phyloP scores from a whole-genome alignment of 1,284 basidiomycete species.

The Volvariella surrecta region DNA sequence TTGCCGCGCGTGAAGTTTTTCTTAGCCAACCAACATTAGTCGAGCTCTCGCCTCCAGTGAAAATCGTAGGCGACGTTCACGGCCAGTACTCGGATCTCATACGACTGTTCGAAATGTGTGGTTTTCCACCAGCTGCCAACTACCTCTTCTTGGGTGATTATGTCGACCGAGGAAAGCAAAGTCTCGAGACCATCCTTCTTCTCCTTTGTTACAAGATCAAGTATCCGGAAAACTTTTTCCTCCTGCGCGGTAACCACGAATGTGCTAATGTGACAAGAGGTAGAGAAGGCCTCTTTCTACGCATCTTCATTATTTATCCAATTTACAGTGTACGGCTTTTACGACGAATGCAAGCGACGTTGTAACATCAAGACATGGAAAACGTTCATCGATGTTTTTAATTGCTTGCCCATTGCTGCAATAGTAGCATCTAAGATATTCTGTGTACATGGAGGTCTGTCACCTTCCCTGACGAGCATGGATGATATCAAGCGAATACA shows the following conservation, averaged over 20 bases:
- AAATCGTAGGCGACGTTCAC: conserved; percentile 99
- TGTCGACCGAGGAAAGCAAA: conserved; percentile 98
- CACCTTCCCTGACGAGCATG: conserved; percentile 96
- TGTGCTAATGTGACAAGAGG: conserved; percentile 98
- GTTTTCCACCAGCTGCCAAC: conserved; percentile 95
- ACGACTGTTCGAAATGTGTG: conserved; percentile 98
- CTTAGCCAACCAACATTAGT: conserved; percentile 96
- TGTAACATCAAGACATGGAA: conserved; percentile 99
- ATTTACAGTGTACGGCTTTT: conserved; percentile 90
- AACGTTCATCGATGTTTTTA: conserved; percentile 99
- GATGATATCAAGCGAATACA: conserved; percentile 99
- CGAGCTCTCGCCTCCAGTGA: conserved; percentile 96
- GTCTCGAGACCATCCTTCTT: conserved; percentile 94
- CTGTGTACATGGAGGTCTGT: conserved; percentile 97
- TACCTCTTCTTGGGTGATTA: conserved; percentile 99
- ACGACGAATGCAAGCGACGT: conserved; percentile 99
- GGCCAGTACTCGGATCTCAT: conserved; percentile 99
- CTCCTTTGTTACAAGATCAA: conserved; percentile 99
- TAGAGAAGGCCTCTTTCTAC: conserved; percentile 23
- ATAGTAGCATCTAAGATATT: conserved; percentile 99
- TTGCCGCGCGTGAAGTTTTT: conserved; percentile 96
- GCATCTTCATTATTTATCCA: conserved; percentile 14
- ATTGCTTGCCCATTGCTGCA: conserved; percentile 96
- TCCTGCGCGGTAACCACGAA: conserved; percentile 97
- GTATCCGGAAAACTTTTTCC: conserved; percentile 99